These are phyloP conservation scores for Metschnikowia corniflorae DNA, from an alignment of 805 yeast genomes.

Conservation along the genomic window DNA sequence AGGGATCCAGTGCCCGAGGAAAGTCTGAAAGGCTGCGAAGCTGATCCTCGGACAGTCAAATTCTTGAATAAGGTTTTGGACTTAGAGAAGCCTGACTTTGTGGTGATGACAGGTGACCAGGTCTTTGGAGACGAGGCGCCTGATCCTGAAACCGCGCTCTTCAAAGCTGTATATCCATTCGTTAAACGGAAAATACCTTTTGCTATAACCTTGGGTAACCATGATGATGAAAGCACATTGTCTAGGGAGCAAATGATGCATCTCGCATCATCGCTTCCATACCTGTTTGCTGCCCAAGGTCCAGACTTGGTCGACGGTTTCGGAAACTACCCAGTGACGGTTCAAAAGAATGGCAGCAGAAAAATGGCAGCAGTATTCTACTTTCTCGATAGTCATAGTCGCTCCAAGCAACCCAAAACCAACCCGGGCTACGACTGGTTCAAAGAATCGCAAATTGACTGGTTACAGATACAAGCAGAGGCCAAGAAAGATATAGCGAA, in stretches of 20 bases:
- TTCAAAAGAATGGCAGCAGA: constrained; percentile 36
- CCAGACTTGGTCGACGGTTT: constrained; percentile 71
- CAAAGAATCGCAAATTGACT: constrained; percentile 63
- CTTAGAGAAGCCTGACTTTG: constrained; percentile 76
- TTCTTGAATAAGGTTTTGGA: constrained; percentile 66
- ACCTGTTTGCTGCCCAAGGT: constrained; percentile 57
- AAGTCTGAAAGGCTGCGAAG: constrained; percentile 54
- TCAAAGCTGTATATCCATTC: constrained; percentile 72
- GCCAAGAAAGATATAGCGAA: constrained; percentile 24
- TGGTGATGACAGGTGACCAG: constrained; percentile 89
- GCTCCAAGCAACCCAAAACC: constrained; percentile 61
- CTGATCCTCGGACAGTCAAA: constrained; percentile 66
- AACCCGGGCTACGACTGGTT: constrained; percentile 85
- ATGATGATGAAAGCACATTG: constrained; percentile 84
- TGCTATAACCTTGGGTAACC: constrained; percentile 88
- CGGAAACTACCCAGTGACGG: constrained; percentile 67
- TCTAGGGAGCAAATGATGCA: constrained; percentile 58
- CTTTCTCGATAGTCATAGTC: constrained; percentile 82
- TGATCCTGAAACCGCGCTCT: constrained; percentile 78
- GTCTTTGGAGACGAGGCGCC: constrained; percentile 76
- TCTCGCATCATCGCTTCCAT: constrained; percentile 59
- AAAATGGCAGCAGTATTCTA: constrained; percentile 56
- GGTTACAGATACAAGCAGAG: constrained; percentile 34
- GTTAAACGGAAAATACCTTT: constrained; percentile 69
- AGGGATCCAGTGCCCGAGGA: constrained; percentile 64